Conservation (phyloP, 768 basidiomycete genomes). For the Sporobolomyces pararoseus region DNA sequence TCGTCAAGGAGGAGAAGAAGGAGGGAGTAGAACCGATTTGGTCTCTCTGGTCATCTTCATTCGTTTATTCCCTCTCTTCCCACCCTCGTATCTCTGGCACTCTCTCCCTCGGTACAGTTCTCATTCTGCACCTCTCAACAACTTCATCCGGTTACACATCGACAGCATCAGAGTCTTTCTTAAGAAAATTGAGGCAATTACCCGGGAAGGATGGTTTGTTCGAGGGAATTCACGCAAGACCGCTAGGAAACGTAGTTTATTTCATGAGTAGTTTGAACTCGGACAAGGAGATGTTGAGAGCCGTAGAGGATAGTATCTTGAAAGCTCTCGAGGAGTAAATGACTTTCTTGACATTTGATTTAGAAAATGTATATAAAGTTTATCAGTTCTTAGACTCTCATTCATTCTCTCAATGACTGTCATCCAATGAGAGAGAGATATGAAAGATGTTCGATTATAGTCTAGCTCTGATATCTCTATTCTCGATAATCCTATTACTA, state of each 20-base stretch:
- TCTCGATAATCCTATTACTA: not conserved
- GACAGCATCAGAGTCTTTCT: slow-evolving; percentile 62
- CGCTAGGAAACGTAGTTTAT: slow-evolving; percentile 86
- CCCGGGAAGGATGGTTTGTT: slow-evolving; percentile 47
- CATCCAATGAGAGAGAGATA: too few relatives aligned
- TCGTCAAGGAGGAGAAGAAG: too few relatives aligned
- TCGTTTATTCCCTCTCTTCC: slow-evolving; percentile 24
- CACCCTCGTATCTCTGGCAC: slow-evolving; percentile 19
- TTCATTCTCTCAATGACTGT: too few relatives aligned
- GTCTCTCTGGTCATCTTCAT: slow-evolving; percentile 33
- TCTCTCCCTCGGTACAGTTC: slow-evolving; percentile 30
- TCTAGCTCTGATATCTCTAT: not conserved
- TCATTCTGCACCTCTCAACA: slow-evolving; percentile 34
- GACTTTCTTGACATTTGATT: too few relatives aligned
- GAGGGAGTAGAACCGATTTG: slow-evolving; percentile 12
- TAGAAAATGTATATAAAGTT: not conserved
- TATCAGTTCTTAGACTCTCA: not conserved
- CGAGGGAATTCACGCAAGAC: slow-evolving; percentile 67
- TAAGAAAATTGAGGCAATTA: slow-evolving; percentile 57
- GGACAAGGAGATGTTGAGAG: slow-evolving; percentile 25
- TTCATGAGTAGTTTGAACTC: slow-evolving; percentile 88
- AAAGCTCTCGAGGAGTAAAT: slow-evolving; percentile 10
- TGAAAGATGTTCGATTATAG: too few relatives aligned
- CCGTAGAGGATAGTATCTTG: slow-evolving; percentile 34
- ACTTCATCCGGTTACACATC: slow-evolving; percentile 52